Base-by-base conservation (phyloP, 1,284 basidiomycete genomes). In the Rhodotorula sp. region DNA sequence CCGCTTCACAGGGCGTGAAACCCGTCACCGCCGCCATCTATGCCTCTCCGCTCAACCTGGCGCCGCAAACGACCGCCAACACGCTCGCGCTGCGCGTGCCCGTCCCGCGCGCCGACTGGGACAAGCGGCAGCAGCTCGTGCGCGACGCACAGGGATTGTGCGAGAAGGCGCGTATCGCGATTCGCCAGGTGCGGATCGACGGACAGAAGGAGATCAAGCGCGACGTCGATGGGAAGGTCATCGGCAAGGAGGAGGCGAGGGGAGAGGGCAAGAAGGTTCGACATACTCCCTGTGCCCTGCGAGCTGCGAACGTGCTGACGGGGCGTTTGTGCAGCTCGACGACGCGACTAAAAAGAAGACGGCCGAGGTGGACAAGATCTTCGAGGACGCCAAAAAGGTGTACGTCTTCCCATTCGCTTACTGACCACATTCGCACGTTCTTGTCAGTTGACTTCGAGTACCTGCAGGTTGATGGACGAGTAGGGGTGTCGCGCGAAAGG, bases 131-230 rank as follows among this genome's bases (percentile, higher is more conserved):
- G 53, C 57, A 48, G 25, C 66, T 74, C 59, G 73, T 74, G 2
- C 49, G 64, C 8, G 72, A 79, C 52, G 76, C 78, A 7, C 74
- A 75, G 46, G 69, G 72, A 12, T n/a, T 78, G n/a, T 77, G 74
- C 62, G 78, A 79, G 66, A 71, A 74, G 54, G 73, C 78, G 4
- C 54, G 78, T n/a, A 70, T 74, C 21, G 58, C 72, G 4, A 70
- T 79, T 4, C 57, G 78, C 44, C 68, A 70, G 50, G 52, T 64
- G 17, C 41, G 78, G 55, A 70, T 69, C 60, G 76, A 76, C 63
- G 77, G 77, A 21, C 78, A 79, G 66, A 78, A 79, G 63, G 76
- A 78, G 19, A 74, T 79, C 65, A 79, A 79, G 68, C 59, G 61
- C 42, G 78, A 79, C 63, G 55, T 74, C 19, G 74, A 76, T 41